Percentiles rank a stretch among this genome's conserved stretches.
These are phyloP conservation scores for Talaromyces sp. DNA, from an alignment of 2,329 filamentous ascomycete species.

Conservation along the genomic window DNA sequence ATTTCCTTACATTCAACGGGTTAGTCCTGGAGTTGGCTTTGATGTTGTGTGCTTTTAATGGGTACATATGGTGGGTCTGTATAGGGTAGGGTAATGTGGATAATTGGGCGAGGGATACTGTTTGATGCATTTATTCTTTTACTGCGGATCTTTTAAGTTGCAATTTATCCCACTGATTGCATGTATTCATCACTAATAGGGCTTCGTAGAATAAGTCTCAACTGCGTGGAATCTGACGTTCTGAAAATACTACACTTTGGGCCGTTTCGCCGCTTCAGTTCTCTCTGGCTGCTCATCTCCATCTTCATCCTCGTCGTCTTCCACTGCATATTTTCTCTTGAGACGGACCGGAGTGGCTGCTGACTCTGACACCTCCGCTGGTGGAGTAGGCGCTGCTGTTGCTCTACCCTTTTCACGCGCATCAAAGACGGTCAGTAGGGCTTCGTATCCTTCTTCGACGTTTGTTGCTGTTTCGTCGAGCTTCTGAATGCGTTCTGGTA, in stretches of 20 bases:
- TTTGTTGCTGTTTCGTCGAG: constrained; percentile 53
- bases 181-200: neutral
- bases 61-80: neutral
- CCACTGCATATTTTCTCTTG: constrained; percentile 27
- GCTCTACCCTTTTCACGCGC: constrained; percentile 23
- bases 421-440: constrained; percentile 42
- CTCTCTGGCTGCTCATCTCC: constrained; percentile 15
- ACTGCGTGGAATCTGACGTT: neutral
- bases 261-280: constrained; percentile 21
- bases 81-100: neutral
- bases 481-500: constrained; percentile 51
- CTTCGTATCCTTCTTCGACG: constrained; percentile 55
- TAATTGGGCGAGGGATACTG: neutral
- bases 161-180: neutral
- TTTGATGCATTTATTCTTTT: neutral
- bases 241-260: constrained; percentile 21
- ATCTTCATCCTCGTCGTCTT: constrained; percentile 15
- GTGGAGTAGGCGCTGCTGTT: constrained; percentile 15
- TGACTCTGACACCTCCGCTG: constrained; percentile 14
- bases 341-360: constrained; percentile 12
- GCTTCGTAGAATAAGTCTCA: neutral
- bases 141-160: neutral
- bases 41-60: neutral
- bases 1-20: neutral
- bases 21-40: neutral